phyloP scores from a whole-genome alignment of 306 rosid species.

The Sesbania bispinosa region DNA sequence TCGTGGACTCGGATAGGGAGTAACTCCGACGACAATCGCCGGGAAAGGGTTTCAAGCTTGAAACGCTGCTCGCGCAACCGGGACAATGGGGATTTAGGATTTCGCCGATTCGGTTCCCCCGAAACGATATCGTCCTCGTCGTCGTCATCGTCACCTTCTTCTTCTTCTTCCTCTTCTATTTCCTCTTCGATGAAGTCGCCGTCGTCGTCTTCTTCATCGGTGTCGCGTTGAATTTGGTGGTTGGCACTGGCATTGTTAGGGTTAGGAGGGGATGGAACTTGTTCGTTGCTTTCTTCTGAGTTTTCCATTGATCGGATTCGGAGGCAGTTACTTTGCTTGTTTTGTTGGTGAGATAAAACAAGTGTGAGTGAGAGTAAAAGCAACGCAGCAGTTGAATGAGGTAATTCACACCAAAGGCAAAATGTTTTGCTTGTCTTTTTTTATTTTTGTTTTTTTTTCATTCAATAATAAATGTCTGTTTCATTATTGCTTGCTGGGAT shows the following conservation, averaged over 20 bases:
- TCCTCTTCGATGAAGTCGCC: constrained; percentile 20
- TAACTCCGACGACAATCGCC: constrained; percentile 56
- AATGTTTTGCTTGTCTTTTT: background rate
- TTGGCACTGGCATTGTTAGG: constrained; percentile 36
- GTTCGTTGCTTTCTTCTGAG: constrained; percentile 32
- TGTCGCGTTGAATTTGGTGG: background rate
- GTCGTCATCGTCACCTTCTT: constrained; percentile 27
- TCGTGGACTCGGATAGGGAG: constrained; percentile 86
- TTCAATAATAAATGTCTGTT: background rate
- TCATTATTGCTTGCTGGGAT: too few relatives aligned
- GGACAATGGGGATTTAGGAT: constrained; percentile 34
- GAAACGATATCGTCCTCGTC: constrained; percentile 19
- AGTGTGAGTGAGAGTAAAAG: background rate
- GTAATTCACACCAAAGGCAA: too few relatives aligned
- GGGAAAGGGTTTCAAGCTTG: constrained; percentile 51
- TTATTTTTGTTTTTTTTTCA: background rate
- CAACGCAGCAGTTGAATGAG: constrained; percentile 3
- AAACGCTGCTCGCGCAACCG: constrained; percentile 45
- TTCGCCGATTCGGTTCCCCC: constrained; percentile 20
- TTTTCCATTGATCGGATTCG: constrained; percentile 42
- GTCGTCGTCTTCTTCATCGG: constrained; percentile 37
- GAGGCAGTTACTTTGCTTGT: constrained; percentile 7
- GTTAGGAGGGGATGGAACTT: constrained; percentile 29
- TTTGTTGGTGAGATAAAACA: background rate
- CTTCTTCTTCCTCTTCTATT: constrained; percentile 32